A percentile compares a stretch with the other conserved stretches of the same genome.
Evolutionary conservation across 768 basidiomycete species (phyloP).

Genomic region (Hirschioporus abietinus): DNA sequence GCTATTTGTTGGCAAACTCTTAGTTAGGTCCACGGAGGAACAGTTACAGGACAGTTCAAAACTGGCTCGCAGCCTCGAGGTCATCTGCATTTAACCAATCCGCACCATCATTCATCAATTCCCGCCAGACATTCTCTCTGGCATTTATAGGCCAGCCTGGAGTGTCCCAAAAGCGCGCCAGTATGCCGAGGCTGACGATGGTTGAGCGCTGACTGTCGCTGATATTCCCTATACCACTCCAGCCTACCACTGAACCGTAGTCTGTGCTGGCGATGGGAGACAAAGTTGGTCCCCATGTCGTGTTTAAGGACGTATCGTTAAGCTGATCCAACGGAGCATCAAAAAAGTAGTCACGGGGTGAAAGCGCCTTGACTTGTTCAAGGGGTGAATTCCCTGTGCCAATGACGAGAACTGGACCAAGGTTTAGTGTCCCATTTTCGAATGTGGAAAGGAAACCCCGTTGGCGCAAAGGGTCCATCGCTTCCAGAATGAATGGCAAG

Average conservation of each 20-base stretch:
- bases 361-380: conserved; percentile 36
- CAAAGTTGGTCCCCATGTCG: conserved; percentile 35
- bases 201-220: conserved; percentile 32
- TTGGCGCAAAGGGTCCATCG: conserved; percentile 39
- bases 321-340: conserved; percentile 45
- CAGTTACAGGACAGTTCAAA: conserved; percentile 11
- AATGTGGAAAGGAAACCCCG: conserved; percentile 43
- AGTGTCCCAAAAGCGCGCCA: conserved; percentile 49
- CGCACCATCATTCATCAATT: conserved; percentile 36
- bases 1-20: not conserved
- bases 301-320: conserved; percentile 28
- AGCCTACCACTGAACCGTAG: conserved; percentile 39
- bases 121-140: conserved; percentile 38
- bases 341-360: conserved; percentile 46
- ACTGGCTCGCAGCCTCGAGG: conserved; percentile 35
- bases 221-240: conserved; percentile 41
- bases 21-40: not conserved
- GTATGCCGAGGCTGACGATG: conserved; percentile 35
- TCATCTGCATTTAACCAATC: conserved; percentile 53
- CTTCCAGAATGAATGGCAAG: conserved; percentile 38
- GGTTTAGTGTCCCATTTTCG: conserved; percentile 31
- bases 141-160: conserved; percentile 44
- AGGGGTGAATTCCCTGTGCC: conserved; percentile 51
- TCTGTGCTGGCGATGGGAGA: conserved; percentile 49
- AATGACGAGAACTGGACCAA: conserved; percentile 36